Evolutionary conservation across 2,329 filamentous ascomycete species (phyloP), one percentile per base, ranked within the genome.

Genomic region (Trichoderma koningiopsis): DNA sequence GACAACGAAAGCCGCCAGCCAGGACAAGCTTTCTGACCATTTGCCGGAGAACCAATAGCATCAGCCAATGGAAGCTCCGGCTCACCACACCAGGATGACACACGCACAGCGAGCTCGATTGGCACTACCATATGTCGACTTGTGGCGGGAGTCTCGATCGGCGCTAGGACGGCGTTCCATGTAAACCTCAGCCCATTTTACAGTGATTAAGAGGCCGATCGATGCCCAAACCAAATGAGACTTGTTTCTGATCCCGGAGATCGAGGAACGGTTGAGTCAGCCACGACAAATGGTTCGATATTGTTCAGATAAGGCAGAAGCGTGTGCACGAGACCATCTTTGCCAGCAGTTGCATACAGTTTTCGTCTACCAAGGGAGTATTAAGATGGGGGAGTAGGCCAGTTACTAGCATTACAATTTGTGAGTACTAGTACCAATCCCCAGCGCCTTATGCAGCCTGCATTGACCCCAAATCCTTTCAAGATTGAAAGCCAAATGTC

Each of bases 11-110:
- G 19, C 22, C 27, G 53, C 55, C 53, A 35, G 55, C 64, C 55
- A 59, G 64, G 40, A 62, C 68, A 70, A 70, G 68, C 68, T 70
- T 68, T 70, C 47, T 52, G 52, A 43, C 68, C 68, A 65, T 68
- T 35, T 33, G 40, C 43, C 49, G 56, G 58, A 61, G 43, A 22
- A 22, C 57, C 62, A 70, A 68, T 68, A 57, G 43, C 68, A 35
- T 63, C 68, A 37, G 58, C 68, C 68, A 70, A 70, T 70, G 29
- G 35, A 64, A 49, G 24, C 52, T 43, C 37, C 33, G 63, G 47
- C 63, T 55, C 43, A 40, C 68, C 68, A 70, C 68, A 70, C 64
- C 68, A 37, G n/a, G 55, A 56, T 57, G 47, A 47, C 47, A 60
- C 56, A 37, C 27, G 22, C 47, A 49, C 55, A 29, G 47, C 56